Evolutionary conservation across 2,329 filamentous ascomycete genomes (phyloP).

Genomic region (Aureobasidium melanogenum): DNA sequence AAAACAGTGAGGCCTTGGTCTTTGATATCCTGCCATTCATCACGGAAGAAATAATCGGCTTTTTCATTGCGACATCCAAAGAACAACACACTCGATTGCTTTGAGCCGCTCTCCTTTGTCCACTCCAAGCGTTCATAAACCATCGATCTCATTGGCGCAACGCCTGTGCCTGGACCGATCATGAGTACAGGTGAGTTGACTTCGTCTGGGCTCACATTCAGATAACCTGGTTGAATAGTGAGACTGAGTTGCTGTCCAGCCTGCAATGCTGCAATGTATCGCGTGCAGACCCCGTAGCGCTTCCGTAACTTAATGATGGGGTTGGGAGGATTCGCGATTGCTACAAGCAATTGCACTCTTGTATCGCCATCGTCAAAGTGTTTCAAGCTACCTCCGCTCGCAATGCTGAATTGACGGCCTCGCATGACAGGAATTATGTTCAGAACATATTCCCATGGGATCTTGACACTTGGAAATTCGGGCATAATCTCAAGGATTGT

Average conservation of each 20-base stretch:
- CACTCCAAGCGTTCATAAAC: conserved; percentile 58
- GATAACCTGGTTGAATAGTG: conserved; percentile 44
- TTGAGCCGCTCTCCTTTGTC: conserved; percentile 19
- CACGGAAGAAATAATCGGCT: conserved; percentile 72
- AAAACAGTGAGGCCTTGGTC: conserved; percentile 44
- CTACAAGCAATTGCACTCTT: conserved; percentile 27
- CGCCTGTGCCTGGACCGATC: conserved; percentile 76
- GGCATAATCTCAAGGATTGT: conserved; percentile 88
- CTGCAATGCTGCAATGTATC: conserved; percentile 63
- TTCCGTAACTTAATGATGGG: conserved; percentile 86
- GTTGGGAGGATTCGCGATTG: conserved; percentile 28
- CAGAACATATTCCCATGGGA: conserved; percentile 65
- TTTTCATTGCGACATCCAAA: conserved; percentile 71
- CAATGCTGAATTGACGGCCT: conserved; percentile 90
- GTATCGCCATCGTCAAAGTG: conserved; percentile 18
- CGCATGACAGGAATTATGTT: conserved; percentile 72
- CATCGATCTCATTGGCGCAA: conserved; percentile 75
- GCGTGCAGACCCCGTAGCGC: conserved; percentile 80
- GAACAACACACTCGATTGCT: conserved; percentile 51
- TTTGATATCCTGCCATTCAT: conserved; percentile 58
- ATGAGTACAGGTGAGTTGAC: conserved; percentile 56
- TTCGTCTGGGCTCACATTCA: conserved; percentile 41
- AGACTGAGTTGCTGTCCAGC: conserved; percentile 52
- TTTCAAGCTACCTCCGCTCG: conserved; percentile 53
- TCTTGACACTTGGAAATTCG: conserved; percentile 76